These are phyloP conservation scores for Pythium dissotocum DNA, from an alignment of 352 stramenopile genomes.

Conservation along the genomic window DNA sequence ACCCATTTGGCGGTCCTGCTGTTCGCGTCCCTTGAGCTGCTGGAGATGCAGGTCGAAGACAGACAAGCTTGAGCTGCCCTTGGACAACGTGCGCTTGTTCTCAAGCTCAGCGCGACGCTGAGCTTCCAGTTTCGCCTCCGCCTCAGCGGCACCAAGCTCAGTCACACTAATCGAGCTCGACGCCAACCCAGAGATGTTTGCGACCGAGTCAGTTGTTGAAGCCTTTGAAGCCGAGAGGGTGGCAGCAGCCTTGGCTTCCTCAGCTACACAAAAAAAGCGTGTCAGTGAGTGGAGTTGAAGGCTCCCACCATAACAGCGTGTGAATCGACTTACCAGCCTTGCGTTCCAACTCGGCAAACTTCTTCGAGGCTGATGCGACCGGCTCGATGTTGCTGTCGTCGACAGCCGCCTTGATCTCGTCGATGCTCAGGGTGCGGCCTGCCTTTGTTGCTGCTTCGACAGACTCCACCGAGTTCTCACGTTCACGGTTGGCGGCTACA, in stretches of 20 bases:
- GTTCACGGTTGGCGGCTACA: conserved; percentile 34
- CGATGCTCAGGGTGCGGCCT: conserved; percentile 35
- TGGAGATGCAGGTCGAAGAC: conserved; percentile 23
- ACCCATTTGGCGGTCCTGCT: conserved; percentile 25
- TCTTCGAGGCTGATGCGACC: conserved; percentile 53
- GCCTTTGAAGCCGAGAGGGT: not conserved
- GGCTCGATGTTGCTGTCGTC: conserved; percentile 48
- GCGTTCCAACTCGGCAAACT: conserved; percentile 67
- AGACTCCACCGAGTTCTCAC: conserved; percentile 20
- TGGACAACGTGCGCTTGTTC: conserved; percentile 16
- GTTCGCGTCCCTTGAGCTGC: conserved; percentile 21
- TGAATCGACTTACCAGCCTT: conserved; percentile 40
- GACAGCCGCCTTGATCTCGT: conserved; percentile 59
- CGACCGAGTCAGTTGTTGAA: not conserved
- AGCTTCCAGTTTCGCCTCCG: conserved; percentile 17
- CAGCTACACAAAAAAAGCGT: not conserved
- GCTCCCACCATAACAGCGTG: too few species aligned
- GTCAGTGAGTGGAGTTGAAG: not conserved
- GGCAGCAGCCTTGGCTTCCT: conserved; percentile 12
- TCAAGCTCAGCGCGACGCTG: conserved; percentile 20
- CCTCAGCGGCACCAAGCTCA: conserved; percentile 13
- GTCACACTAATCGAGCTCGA: conserved; percentile 6
- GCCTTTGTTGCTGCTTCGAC: conserved; percentile 24
- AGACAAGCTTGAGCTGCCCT: conserved; percentile 21
- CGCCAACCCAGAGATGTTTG: not conserved